Percentiles rank a stretch among this genome's conserved stretches.
Evolutionary conservation across 768 basidiomycete genomes (phyloP).

Genomic region (Rhodotorula diobovata): DNA sequence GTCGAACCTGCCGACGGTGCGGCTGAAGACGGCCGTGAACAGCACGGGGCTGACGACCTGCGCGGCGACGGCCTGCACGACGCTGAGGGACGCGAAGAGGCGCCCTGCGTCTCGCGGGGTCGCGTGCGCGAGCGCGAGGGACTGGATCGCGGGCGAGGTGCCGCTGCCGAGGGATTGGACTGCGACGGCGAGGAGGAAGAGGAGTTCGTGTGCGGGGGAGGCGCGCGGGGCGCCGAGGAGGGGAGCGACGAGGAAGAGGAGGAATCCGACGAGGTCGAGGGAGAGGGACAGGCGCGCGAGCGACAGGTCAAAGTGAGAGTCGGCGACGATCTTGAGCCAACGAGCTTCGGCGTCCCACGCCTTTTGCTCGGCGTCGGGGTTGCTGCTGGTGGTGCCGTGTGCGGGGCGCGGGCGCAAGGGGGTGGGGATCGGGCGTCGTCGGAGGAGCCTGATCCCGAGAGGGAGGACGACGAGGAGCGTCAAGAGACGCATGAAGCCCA

Average conservation of each 20-base stretch:
- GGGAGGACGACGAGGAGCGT: slow-evolving; percentile 41
- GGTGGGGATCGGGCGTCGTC: slow-evolving; percentile 14
- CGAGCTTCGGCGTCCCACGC: slow-evolving; percentile 35
- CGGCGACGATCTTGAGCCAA: slow-evolving; percentile 29
- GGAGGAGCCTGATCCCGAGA: slow-evolving; percentile 26
- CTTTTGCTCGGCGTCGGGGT: not conserved
- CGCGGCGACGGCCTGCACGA: slow-evolving; percentile 30
- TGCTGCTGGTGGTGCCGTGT: not conserved
- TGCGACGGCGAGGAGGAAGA: slow-evolving; percentile 35
- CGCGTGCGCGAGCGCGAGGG: slow-evolving; percentile 41
- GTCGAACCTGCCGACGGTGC: slow-evolving; percentile 21
- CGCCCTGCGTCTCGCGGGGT: slow-evolving; percentile 38
- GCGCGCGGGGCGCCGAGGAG: not conserved
- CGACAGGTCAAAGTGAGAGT: slow-evolving; percentile 41
- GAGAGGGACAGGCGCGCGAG: slow-evolving; percentile 36
- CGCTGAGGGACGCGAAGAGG: slow-evolving; percentile 36
- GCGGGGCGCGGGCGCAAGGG: not conserved
- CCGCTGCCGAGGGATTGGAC: slow-evolving; percentile 37
- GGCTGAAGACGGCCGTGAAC: slow-evolving; percentile 28
- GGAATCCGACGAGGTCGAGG: slow-evolving; percentile 36
- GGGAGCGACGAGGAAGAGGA: slow-evolving; percentile 25
- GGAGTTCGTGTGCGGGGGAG: not conserved
- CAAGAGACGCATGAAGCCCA: slow-evolving; percentile 38
- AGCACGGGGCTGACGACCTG: slow-evolving; percentile 40
- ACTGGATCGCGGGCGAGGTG: slow-evolving; percentile 38